Conservation (phyloP, 2,329 filamentous ascomycete genomes). For the Alternaria longipes region DNA sequence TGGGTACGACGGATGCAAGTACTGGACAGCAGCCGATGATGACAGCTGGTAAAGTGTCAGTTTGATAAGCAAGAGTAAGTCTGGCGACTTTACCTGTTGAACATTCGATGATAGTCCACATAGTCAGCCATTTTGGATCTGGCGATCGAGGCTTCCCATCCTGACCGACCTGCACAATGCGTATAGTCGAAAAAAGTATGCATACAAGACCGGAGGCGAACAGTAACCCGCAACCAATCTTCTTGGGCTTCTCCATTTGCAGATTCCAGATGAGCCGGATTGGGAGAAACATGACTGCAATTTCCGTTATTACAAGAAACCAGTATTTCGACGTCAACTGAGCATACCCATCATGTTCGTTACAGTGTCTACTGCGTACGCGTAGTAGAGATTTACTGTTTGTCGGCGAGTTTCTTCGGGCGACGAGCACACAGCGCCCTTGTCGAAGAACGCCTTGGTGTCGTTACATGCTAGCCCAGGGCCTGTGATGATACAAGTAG, state of each 20-base stretch:
- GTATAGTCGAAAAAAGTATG: conserved; percentile 38
- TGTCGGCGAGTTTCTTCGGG: conserved; percentile 42
- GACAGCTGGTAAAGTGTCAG: conserved; percentile 25
- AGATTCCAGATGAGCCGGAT: conserved; percentile 51
- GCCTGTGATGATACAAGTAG: conserved; percentile 51
- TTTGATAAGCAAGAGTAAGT: neutral
- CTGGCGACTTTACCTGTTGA: conserved; percentile 41
- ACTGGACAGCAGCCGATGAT: conserved; percentile 38
- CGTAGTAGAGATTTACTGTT: conserved; percentile 48
- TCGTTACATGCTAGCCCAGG: conserved; percentile 47
- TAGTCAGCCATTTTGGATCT: conserved; percentile 47
- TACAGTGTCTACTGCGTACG: conserved; percentile 48
- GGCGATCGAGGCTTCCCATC: conserved; percentile 38
- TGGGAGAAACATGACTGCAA: conserved; percentile 51
- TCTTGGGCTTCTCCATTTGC: conserved; percentile 46
- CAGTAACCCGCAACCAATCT: conserved; percentile 43
- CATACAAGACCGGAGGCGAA: conserved; percentile 40
- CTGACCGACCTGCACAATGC: conserved; percentile 46
- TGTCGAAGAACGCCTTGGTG: conserved; percentile 36
- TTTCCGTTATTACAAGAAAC: neutral
- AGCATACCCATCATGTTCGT: conserved; percentile 50
- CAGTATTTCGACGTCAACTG: no score
- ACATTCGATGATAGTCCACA: conserved; percentile 51
- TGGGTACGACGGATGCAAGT: conserved; percentile 26
- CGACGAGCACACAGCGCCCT: conserved; percentile 34